Percentiles rank a stretch among this genome's conserved stretches.
These are phyloP conservation scores for Leptographium radiaticola DNA, from an alignment of 2,329 filamentous ascomycete species.

Conservation along the genomic window DNA sequence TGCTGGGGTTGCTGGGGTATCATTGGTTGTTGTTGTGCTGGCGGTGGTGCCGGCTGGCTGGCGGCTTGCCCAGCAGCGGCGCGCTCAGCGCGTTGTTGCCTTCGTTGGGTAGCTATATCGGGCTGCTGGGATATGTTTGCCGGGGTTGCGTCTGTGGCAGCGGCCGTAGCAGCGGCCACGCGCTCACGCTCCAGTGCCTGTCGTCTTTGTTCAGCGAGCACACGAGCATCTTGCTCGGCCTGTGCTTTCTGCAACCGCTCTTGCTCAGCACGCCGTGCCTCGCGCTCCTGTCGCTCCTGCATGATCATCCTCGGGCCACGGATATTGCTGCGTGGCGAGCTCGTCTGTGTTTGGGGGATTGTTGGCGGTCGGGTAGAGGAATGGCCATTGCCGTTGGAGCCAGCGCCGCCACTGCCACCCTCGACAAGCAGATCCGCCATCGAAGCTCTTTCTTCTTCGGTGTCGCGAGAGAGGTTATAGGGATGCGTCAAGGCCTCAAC, in stretches of 20 bases:
- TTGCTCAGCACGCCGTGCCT: slow-evolving; percentile 56
- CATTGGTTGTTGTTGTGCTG: slow-evolving; percentile 5
- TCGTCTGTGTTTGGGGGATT: slow-evolving; percentile 35
- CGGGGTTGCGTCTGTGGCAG: slow-evolving; percentile 16
- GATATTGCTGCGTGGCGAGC: slow-evolving; percentile 49
- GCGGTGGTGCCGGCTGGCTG: slow-evolving; percentile 1
- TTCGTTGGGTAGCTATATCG: slow-evolving; percentile 21
- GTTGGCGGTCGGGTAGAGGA: slow-evolving; percentile 29
- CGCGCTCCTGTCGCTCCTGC: slow-evolving; percentile 69
- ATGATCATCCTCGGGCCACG: slow-evolving; percentile 84
- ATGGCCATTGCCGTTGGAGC: slow-evolving; percentile 42
- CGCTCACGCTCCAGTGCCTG: slow-evolving; percentile 10
- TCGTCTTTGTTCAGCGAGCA: slow-evolving; percentile 39
- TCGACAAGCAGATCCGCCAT: slow-evolving; percentile 71
- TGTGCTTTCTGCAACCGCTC: slow-evolving; percentile 48
- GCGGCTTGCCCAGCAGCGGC: slow-evolving; percentile 6
- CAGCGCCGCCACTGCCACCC: slow-evolving; percentile 36
- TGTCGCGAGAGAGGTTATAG: slow-evolving; percentile 69
- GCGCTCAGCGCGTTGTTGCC: slow-evolving; percentile 21
- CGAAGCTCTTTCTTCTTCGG: slow-evolving; percentile 74
- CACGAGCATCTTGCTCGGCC: slow-evolving; percentile 41
- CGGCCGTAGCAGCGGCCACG: slow-evolving; percentile 24
- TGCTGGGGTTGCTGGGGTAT: slow-evolving; percentile 5
- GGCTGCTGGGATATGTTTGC: slow-evolving; percentile 13
- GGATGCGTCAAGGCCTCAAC: slow-evolving; percentile 80